A percentile compares a stretch with the other conserved stretches of the same genome.
Evolutionary conservation across 805 yeast genomes (phyloP).

Genomic region (Yamadazyma nakazawae): DNA sequence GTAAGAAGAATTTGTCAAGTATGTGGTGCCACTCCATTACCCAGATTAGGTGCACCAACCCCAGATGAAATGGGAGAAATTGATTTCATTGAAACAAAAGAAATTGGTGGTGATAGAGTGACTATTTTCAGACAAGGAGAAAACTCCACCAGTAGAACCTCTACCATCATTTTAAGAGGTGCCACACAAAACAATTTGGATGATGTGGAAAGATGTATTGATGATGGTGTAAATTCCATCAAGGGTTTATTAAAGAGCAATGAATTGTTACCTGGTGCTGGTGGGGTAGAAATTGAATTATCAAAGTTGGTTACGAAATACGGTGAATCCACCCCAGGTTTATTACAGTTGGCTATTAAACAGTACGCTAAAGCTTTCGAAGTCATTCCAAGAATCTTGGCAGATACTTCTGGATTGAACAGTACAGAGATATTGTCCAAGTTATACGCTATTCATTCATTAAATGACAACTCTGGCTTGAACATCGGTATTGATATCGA

Average conservation of each 20-base stretch:
- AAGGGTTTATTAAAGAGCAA: conserved; percentile 83
- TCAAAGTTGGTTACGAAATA: conserved; percentile 73
- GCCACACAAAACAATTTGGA: conserved; percentile 93
- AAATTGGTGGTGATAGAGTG: conserved; percentile 97
- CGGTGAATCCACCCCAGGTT: conserved; percentile 94
- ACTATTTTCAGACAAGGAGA: conserved; percentile 81
- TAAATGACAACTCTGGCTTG: conserved; percentile 30
- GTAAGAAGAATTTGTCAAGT: conserved; percentile 91
- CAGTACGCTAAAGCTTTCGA: conserved; percentile 93
- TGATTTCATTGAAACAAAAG: conserved; percentile 85
- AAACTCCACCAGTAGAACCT: conserved; percentile 64
- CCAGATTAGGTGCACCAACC: conserved; percentile 90
- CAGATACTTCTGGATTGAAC: conserved; percentile 93
- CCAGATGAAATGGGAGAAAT: conserved; percentile 90
- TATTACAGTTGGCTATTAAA: conserved; percentile 89
- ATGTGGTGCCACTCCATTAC: conserved; percentile 95
- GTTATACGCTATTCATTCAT: conserved; percentile 81
- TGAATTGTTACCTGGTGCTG: conserved; percentile 90
- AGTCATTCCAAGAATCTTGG: conserved; percentile 85
- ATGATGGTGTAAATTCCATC: conserved; percentile 91
- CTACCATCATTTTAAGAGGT: conserved; percentile 92
- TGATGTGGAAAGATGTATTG: conserved; percentile 95
- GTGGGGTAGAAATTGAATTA: conserved; percentile 88
- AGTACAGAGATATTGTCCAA: conserved; percentile 86
- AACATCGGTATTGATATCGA: conserved; percentile 76